Base-by-base conservation (phyloP, 257 asterid genomes). In the Capsicum chinense region DNA sequence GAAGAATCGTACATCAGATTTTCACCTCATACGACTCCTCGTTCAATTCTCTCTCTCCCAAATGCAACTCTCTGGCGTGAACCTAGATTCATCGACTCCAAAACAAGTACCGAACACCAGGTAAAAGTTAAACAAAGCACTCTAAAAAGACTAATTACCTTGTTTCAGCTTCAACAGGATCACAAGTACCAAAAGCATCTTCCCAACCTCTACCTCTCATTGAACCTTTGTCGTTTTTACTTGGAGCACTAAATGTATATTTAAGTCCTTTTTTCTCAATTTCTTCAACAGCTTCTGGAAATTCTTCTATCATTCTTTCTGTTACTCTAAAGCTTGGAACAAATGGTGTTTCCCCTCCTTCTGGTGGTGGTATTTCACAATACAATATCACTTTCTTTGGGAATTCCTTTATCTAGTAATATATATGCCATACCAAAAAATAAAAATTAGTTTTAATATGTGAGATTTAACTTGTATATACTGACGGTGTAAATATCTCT, bases 141-240 rank as follows among this genome's bases (percentile, higher is more conserved):
- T 26, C 33, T 26, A 26, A 26, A 26, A 26, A 26, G 33, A 26
- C 33, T 26, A 5, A 0, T 0, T 83, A 90, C 98, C 97, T 92
- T 84, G 48, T 92, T 90, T 93, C 97, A 2, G 98, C 98, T 87
- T 92, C 98, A 0, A 37, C 83, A 10, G 87, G 97, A 83, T 94
- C 98, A 0, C 93, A 86, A 82, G 98, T 92, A 71, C 87, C 97
- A 11, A 94, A 92, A 33, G 98, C 91, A 64, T 94, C 97, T 33
- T 94, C 90, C 98, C 97, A 94, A n/a, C 98, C 98, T 48, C 97
- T 92, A 16, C 97, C 98, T 83, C 97, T 92, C 97, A 94, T 93
- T 26, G 98, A 93, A 7, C 88, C 83, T 1, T 87, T 88, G 17
- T 91, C 85, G 74, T 91, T 89, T 9, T 91, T 91, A 84, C 97